Evolutionary conservation across 116 monocot species (phyloP).

Genomic region (Iris pallida): DNA sequence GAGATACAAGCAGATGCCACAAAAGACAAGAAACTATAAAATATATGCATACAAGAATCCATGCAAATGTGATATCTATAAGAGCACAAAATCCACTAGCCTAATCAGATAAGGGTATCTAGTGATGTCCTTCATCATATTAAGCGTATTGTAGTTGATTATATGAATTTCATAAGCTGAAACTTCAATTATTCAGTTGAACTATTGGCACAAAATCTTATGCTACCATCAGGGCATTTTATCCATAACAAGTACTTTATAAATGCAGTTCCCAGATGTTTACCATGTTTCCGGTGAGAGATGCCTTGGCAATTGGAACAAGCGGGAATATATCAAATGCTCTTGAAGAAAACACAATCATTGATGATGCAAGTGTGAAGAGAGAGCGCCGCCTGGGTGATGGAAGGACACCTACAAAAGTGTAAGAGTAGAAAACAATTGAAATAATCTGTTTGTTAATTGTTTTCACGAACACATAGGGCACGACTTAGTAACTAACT

Average conservation of each 20-base stretch:
- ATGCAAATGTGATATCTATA: no score
- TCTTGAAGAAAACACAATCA: constrained; percentile 82
- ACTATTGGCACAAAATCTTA: background rate
- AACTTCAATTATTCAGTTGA: background rate
- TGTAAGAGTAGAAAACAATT: background rate
- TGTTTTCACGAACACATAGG: background rate
- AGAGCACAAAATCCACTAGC: no score
- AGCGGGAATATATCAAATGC: constrained; percentile 62
- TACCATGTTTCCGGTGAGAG: constrained; percentile 54
- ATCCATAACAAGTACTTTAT: background rate
- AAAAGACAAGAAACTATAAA: no score
- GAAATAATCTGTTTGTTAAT: background rate
- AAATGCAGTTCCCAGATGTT: background rate
- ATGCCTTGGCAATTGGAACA: constrained; percentile 49
- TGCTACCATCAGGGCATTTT: background rate
- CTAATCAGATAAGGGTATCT: background rate
- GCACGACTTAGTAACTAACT: background rate
- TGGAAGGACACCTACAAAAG: constrained; percentile 54
- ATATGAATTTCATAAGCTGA: background rate
- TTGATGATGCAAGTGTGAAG: constrained; percentile 75
- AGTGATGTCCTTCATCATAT: background rate
- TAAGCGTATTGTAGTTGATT: background rate
- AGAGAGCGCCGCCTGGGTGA: constrained; percentile 77
- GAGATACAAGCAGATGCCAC: no score
- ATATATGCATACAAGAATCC: no score